phyloP scores from a whole-genome alignment of 1,284 basidiomycete genomes.

The Ganoderma leucocontextum region DNA sequence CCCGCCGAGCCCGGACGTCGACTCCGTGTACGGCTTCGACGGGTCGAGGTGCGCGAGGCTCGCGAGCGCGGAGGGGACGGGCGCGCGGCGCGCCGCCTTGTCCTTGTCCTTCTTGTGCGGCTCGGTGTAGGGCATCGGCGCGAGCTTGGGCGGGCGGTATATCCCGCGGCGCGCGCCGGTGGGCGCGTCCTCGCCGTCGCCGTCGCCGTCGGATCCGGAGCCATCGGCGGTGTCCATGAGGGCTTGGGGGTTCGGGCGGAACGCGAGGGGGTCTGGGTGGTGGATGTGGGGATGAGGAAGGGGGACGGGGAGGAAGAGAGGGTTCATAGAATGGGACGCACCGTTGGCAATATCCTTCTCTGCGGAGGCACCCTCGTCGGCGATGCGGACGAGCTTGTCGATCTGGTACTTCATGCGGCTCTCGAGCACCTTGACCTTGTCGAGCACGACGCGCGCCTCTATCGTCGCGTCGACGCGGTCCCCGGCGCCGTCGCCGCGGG shows the following conservation, averaged over 20 bases:
- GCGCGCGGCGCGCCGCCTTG: slow-evolving; percentile 54
- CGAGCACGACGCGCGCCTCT: slow-evolving; percentile 78
- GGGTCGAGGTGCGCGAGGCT: slow-evolving; percentile 74
- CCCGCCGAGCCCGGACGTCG: slow-evolving; percentile 81
- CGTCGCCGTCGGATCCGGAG: slow-evolving; percentile 45
- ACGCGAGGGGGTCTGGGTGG: slow-evolving; percentile 83
- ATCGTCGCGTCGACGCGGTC: slow-evolving; percentile 80
- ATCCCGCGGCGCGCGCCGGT: slow-evolving; percentile 56
- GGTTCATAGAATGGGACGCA: slow-evolving; percentile 42
- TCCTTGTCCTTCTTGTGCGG: slow-evolving; percentile 47
- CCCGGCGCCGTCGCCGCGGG: slow-evolving; percentile 63
- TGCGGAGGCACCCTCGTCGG: slow-evolving; percentile 64
- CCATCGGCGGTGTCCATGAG: slow-evolving; percentile 52
- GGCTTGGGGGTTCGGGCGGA: slow-evolving; percentile 87
- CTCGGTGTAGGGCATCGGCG: slow-evolving; percentile 91
- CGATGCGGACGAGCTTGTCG: slow-evolving; percentile 87
- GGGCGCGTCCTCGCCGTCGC: slow-evolving; percentile 43
- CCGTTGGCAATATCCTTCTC: slow-evolving; percentile 70
- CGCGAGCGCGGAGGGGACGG: slow-evolving; percentile 76
- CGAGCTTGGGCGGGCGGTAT: slow-evolving; percentile 93
- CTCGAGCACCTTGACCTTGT: slow-evolving; percentile 85
- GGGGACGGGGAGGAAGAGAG: background rate
- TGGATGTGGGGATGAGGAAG: slow-evolving; percentile 6
- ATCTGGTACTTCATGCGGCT: slow-evolving; percentile 93
- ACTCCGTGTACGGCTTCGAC: slow-evolving; percentile 71